Conservation (phyloP, 352 stramenopile genomes). For the Phytophthora ohioensis region DNA sequence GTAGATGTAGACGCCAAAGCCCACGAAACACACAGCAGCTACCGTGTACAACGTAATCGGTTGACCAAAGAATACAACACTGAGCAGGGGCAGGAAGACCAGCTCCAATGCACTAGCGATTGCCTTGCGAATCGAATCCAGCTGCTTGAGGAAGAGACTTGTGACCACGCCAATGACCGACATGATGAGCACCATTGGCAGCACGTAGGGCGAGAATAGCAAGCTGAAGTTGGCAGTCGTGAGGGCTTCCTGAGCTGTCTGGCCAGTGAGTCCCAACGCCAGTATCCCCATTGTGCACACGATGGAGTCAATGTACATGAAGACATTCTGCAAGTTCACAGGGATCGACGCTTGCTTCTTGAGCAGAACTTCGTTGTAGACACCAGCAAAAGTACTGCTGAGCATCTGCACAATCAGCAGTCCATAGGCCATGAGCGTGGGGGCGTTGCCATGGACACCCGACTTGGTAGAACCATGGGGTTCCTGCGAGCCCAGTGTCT, state of each 20-base stretch:
- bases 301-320: conserved; percentile 89
- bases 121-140: conserved; percentile 84
- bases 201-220: conserved; percentile 77
- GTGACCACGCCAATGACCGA: conserved; percentile 83
- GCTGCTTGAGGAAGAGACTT: conserved; percentile 81
- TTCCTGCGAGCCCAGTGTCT: conserved; percentile 62
- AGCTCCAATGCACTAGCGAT: conserved; percentile 82
- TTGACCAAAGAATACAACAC: conserved; percentile 68
- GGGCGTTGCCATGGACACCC: conserved; percentile 1
- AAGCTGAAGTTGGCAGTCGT: conserved; percentile 55
- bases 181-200: conserved; percentile 89
- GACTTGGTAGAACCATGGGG: conserved; percentile 24
- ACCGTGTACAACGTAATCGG: conserved; percentile 65
- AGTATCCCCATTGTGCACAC: conserved; percentile 75
- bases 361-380: conserved; percentile 88
- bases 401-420: conserved; percentile 80
- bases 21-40: conserved; percentile 69
- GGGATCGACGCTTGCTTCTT: conserved; percentile 79
- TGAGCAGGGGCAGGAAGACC: conserved; percentile 74
- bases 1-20: conserved; percentile 85
- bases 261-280: conserved; percentile 69
- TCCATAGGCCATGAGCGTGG: conserved; percentile 62
- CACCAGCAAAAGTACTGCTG: conserved; percentile 81
- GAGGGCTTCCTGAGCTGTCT: conserved; percentile 69
- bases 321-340: conserved; percentile 85